Base-by-base conservation (phyloP, 1,139 yeast species). In the Pneumocystis jirovecii region DNA sequence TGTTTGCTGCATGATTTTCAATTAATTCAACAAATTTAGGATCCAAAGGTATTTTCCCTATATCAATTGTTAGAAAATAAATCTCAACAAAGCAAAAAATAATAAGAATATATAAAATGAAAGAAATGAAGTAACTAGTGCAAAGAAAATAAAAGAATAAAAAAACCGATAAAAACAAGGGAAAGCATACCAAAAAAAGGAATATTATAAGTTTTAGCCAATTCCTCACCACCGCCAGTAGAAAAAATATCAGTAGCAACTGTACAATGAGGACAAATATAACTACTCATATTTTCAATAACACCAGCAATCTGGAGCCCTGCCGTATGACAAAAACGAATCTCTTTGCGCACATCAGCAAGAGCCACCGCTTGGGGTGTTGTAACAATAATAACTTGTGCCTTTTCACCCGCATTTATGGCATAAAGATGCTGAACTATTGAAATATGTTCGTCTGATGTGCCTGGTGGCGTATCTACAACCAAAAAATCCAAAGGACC, bases 391-490 rank as follows among this genome's bases (percentile, higher is more conserved):
- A 95, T 83, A 0, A 96, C 96, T 0, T 50, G 17, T 1, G 7
- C 21, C 34, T 25, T 50, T 12, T 98, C 97, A 12, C 44, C 37
- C 17, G 31, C 35, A 1, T 83, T 81, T 10, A 87, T 85, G 72
- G 78, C 82, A 67, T 88, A 77, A 64, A 93, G 79, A 73, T 89
- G 95, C 74, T 95, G 97, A 1, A 97, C 97, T 40, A 95, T 86
- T 2, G 97, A 91, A 61, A 95, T 93, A 75, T 95, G 99, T 74
- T 95, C 99, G 74, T 95, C 99, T 0, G 96, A 87, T 12, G 45
- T 60, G 0, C 99, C 99, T 0, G 99, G 99, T 0, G 99, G 99
- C 0, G 99, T 93, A 73, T 95, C 99, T 8, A 95, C 91, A 61
- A 95, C 77, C 66, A 95, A 76, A 73, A 89, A 95, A 74, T 91